These are phyloP conservation scores for Gautieria morchelliformis DNA, from an alignment of 768 basidiomycete species.

Conservation along the genomic window DNA sequence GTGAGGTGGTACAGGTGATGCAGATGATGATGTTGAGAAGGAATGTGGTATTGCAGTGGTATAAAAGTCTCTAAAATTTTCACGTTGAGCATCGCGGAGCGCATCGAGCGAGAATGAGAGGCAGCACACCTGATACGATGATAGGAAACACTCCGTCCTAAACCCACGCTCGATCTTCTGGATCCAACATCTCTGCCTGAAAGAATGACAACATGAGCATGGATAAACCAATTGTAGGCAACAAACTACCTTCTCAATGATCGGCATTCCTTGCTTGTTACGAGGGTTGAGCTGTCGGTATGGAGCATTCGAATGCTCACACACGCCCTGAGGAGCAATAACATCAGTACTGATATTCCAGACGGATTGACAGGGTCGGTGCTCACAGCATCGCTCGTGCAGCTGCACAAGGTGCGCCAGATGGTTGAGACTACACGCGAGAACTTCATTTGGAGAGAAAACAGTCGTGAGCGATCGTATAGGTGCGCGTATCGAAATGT, in stretches of 20 bases:
- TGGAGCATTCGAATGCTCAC: not conserved
- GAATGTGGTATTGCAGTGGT: not conserved
- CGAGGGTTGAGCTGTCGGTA: slow-evolving; percentile 5
- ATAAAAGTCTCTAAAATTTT: not conserved
- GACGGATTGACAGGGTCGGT: not conserved
- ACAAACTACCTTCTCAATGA: slow-evolving; percentile 3
- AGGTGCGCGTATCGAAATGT: not conserved
- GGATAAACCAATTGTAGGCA: not conserved
- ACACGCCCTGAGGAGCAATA: not conserved
- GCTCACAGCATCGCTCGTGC: not conserved
- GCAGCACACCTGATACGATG: too few relatives aligned
- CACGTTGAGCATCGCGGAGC: not conserved
- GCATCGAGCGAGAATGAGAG: not conserved
- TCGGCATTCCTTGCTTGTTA: slow-evolving; percentile 4
- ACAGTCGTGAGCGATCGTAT: not conserved
- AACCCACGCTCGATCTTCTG: slow-evolving; percentile 6
- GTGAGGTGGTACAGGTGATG: not conserved
- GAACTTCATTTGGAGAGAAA: not conserved
- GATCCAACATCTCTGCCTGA: slow-evolving; percentile 8
- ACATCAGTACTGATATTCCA: not conserved
- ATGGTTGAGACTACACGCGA: not conserved
- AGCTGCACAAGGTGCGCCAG: not conserved
- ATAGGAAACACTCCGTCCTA: not conserved
- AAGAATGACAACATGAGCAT: not conserved
- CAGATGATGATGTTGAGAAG: not conserved